A percentile compares a stretch with the other conserved stretches of the same genome.
Evolutionary conservation across 768 basidiomycete genomes (phyloP).

Genomic region (Chiua virens): DNA sequence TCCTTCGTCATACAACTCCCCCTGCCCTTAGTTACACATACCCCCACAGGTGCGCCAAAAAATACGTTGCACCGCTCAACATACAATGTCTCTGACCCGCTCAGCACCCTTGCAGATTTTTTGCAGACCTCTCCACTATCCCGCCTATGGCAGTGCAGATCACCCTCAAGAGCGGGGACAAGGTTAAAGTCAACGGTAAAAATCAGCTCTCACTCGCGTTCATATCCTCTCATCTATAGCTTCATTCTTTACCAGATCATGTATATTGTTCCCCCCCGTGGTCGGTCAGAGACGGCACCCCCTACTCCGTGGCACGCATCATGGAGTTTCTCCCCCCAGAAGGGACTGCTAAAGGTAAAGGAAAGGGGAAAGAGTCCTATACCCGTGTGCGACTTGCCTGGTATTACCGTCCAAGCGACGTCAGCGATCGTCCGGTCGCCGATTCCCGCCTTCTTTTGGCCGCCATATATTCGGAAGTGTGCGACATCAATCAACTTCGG

Average conservation of each 20-base stretch:
- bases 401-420: conserved; percentile 97
- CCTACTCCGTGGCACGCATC: conserved; percentile 93
- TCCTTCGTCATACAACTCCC: conserved; percentile 29
- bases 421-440: conserved; percentile 85
- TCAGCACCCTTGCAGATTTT: conserved; percentile 26
- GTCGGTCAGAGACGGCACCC: conserved; percentile 89
- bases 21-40: conserved; percentile 20
- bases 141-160: conserved; percentile 35
- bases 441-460: conserved; percentile 92
- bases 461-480: conserved; percentile 94
- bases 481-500: conserved; percentile 91
- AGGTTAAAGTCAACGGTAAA: conserved; percentile 86
- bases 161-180: conserved; percentile 79
- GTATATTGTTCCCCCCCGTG: conserved; percentile 96
- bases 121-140: conserved; percentile 18
- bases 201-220: conserved; percentile 15
- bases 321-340: conserved; percentile 93
- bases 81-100: not conserved
- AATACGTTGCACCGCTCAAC: conserved; percentile 4
- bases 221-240: conserved; percentile 15
- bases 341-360: conserved; percentile 63
- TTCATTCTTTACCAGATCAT: conserved; percentile 68
- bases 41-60: conserved; percentile 24
- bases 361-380: conserved; percentile 65
- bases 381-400: conserved; percentile 90